phyloP scores from a whole-genome alignment of 306 rosid genomes.

The Sicyos baderoa region DNA sequence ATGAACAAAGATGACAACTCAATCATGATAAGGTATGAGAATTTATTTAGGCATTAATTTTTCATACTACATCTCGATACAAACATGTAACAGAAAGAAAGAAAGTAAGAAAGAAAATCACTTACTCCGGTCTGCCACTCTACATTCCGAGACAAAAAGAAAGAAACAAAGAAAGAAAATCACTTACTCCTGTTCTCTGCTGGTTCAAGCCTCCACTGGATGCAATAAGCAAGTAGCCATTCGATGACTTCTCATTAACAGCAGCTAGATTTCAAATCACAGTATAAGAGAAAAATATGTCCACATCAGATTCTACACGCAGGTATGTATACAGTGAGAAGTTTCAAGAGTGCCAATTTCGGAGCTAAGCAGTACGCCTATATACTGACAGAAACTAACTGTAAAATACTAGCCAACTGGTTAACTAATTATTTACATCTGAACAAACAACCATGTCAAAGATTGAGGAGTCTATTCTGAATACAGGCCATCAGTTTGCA shows the following conservation, averaged over 20 bases:
- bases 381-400: background rate
- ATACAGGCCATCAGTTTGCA: background rate
- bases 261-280: slow-evolving; percentile 42
- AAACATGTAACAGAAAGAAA: background rate
- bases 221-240: slow-evolving; percentile 91
- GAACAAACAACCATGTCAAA: background rate
- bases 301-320: background rate
- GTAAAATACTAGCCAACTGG: background rate
- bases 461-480: background rate
- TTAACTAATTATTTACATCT: background rate
- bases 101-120: slow-evolving; percentile 17
- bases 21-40: background rate
- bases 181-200: slow-evolving; percentile 91
- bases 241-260: slow-evolving; percentile 50
- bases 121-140: slow-evolving; percentile 59
- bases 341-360: background rate
- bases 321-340: background rate
- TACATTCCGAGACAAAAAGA: slow-evolving; percentile 10
- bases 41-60: background rate
- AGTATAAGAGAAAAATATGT: background rate
- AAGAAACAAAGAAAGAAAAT: slow-evolving; percentile 19
- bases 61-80: slow-evolving; percentile 1
- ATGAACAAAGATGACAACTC: slow-evolving; percentile 3
- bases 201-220: slow-evolving; percentile 96
- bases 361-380: background rate